Evolutionary conservation across 352 stramenopile species (phyloP), one percentile per base, ranked within the genome.

Genomic region (Phytophthora agathidicida): DNA sequence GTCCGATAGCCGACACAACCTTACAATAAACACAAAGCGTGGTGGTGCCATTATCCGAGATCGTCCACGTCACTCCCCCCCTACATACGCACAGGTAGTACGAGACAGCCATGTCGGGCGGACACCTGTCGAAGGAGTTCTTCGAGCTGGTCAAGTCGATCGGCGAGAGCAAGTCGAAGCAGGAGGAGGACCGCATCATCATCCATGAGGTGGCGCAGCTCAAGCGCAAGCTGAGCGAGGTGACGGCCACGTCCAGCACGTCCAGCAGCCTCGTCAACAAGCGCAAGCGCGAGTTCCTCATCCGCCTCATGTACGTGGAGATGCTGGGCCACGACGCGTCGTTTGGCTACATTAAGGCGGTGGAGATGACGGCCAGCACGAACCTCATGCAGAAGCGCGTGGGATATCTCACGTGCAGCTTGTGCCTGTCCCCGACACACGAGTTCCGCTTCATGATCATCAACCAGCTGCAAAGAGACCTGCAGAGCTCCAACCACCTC

Each of bases 381-480:
- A 98, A 97, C 54, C 85, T 99, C n/a, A 90, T 98, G 65, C 96
- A 99, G 73, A 99, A 99, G 75, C 96, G 96, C 47, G 96, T 98
- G 14, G 97, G 96, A 6, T 99, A 99, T 75, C 75, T 99, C 26
- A 96, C 97, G 41, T 95, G 88, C 71, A 83, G 63, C 19, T 84
- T 98, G 46, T 98, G 96, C 71, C 83, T 99, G 16, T 97, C 91
- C 16, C 98, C 98, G 3, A 96, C 98, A 28, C 97, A 99, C 78
- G 97, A 99, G 77, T 99, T 99, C 74, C 90, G 98, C 50, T 99
- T 99, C 83, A 99, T 99, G 98, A 96, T 99, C 28, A 98, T 99
- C 33, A 99, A 99, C 77, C 97, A 99, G 80, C 90, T 99, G 74
- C 97, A 99, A 84, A 76, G 91, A 63, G 92, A 97, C 49, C 60